Evolutionary conservation across 768 basidiomycete species (phyloP).

Genomic region (Fistulinella prunicolor): DNA sequence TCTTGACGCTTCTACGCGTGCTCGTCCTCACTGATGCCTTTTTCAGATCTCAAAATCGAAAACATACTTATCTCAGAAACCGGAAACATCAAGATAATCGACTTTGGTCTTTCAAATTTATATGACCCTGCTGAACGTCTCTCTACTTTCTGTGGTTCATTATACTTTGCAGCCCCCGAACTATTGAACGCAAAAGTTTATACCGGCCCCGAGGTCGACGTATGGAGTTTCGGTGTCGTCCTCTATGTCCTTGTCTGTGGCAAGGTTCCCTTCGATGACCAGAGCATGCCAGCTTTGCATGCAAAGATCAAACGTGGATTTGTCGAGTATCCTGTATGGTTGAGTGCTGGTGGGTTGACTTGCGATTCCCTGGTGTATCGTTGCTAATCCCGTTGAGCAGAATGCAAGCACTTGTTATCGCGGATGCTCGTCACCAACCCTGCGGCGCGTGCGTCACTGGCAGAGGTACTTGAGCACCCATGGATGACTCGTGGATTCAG

Average conservation of each 20-base stretch:
- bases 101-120: slow-evolving; percentile 96
- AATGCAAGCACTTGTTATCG: slow-evolving; percentile 91
- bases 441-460: slow-evolving; percentile 71
- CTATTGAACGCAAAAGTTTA: slow-evolving; percentile 95
- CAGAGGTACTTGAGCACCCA: slow-evolving; percentile 83
- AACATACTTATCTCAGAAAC: slow-evolving; percentile 98
- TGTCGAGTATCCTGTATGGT: slow-evolving; percentile 97
- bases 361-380: not conserved
- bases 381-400: slow-evolving; percentile 39
- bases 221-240: slow-evolving; percentile 99
- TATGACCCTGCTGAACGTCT: slow-evolving; percentile 81
- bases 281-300: slow-evolving; percentile 98
- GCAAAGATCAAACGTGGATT: slow-evolving; percentile 98
- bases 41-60: slow-evolving; percentile 92
- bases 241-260: slow-evolving; percentile 97
- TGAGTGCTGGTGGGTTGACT: slow-evolving; percentile 72
- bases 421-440: slow-evolving; percentile 98
- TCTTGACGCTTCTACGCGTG: slow-evolving; percentile 3
- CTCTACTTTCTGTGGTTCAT: slow-evolving; percentile 93
- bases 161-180: slow-evolving; percentile 99
- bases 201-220: slow-evolving; percentile 96
- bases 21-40: slow-evolving; percentile 1
- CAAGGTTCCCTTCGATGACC: slow-evolving; percentile 98
- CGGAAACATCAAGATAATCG: slow-evolving; percentile 99
- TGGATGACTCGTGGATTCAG: slow-evolving; percentile 91